Evolutionary conservation across 768 basidiomycete species (phyloP).

Genomic region (Russula compacta): DNA sequence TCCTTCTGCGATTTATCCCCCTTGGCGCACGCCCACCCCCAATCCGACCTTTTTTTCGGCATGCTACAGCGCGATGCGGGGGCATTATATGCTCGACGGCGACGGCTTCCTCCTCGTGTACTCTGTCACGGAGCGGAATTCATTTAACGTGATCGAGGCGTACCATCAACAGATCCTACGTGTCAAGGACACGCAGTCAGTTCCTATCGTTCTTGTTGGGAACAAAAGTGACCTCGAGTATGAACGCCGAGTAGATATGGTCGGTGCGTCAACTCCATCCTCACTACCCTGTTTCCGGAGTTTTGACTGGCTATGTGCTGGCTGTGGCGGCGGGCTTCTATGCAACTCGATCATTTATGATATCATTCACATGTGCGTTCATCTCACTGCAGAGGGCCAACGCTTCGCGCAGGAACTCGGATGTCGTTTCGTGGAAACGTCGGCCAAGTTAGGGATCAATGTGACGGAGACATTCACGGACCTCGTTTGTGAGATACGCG

Average conservation of each 20-base stretch:
- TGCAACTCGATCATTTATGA: too few species aligned
- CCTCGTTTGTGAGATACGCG: slow-evolving; percentile 87
- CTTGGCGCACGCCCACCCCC: neutral
- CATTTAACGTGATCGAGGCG: slow-evolving; percentile 90
- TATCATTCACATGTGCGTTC: neutral
- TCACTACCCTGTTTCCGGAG: neutral
- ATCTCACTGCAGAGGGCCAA: slow-evolving; percentile 66
- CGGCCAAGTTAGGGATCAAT: slow-evolving; percentile 91
- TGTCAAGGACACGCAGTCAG: slow-evolving; percentile 90
- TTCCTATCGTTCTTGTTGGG: slow-evolving; percentile 94
- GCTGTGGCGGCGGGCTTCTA: too few species aligned
- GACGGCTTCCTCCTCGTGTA: slow-evolving; percentile 98
- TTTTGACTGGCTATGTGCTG: neutral
- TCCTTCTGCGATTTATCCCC: too few species aligned
- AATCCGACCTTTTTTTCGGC: too few species aligned
- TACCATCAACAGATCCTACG: slow-evolving; percentile 95
- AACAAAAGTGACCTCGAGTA: slow-evolving; percentile 96
- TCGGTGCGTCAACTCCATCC: slow-evolving; percentile 47
- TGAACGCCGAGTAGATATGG: slow-evolving; percentile 90
- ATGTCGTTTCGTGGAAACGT: slow-evolving; percentile 92
- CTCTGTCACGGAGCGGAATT: slow-evolving; percentile 94
- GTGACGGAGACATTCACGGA: slow-evolving; percentile 91
- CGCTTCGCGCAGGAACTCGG: slow-evolving; percentile 89
- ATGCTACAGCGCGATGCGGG: slow-evolving; percentile 79
- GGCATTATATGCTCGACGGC: slow-evolving; percentile 97